Percentiles rank a stretch among this genome's conserved stretches.
phyloP scores from a whole-genome alignment of 805 yeast genomes.

The Kazachstania psychrophila region DNA sequence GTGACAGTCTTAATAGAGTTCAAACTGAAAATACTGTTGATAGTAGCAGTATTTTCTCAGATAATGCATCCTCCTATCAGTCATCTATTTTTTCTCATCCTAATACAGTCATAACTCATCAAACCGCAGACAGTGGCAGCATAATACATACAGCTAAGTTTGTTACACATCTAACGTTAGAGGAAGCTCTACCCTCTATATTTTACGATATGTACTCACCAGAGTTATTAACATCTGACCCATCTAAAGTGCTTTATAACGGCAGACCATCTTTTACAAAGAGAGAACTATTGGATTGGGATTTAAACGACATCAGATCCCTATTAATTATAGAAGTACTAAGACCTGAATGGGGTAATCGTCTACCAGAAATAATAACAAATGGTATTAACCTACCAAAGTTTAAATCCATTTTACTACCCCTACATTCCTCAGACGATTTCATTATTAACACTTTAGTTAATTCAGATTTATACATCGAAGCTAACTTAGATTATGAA shows the following conservation, averaged over 20 bases:
- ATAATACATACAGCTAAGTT: slow-evolving; percentile 8
- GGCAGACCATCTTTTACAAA: slow-evolving; percentile 58
- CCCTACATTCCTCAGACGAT: slow-evolving; percentile 42
- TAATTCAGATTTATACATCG: slow-evolving; percentile 54
- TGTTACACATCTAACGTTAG: slow-evolving; percentile 28
- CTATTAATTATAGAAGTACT: slow-evolving; percentile 44
- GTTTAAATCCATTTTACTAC: slow-evolving; percentile 43
- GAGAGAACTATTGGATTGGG: slow-evolving; percentile 61
- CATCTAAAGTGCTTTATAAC: slow-evolving; percentile 35
- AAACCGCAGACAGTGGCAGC: slow-evolving; percentile 11
- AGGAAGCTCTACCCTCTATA: slow-evolving; percentile 44
- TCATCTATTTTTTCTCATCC: slow-evolving; percentile 26
- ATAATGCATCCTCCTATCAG: slow-evolving; percentile 17
- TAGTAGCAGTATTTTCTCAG: slow-evolving; percentile 13
- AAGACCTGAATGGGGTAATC: slow-evolving; percentile 47
- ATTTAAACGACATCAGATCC: slow-evolving; percentile 58
- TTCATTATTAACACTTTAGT: slow-evolving; percentile 42
- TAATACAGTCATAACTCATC: slow-evolving; percentile 12
- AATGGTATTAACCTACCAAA: slow-evolving; percentile 22
- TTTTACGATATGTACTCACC: slow-evolving; percentile 51
- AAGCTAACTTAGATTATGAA: slow-evolving; percentile 45
- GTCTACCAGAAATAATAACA: slow-evolving; percentile 36
- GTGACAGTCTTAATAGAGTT: background rate
- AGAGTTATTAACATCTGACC: slow-evolving; percentile 39
- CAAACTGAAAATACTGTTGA: slow-evolving; percentile 4